Percentiles rank a stretch among this genome's conserved stretches.
Conservation (phyloP, 2,329 filamentous ascomycete species). For the Aspergillus calidoustus region DNA sequence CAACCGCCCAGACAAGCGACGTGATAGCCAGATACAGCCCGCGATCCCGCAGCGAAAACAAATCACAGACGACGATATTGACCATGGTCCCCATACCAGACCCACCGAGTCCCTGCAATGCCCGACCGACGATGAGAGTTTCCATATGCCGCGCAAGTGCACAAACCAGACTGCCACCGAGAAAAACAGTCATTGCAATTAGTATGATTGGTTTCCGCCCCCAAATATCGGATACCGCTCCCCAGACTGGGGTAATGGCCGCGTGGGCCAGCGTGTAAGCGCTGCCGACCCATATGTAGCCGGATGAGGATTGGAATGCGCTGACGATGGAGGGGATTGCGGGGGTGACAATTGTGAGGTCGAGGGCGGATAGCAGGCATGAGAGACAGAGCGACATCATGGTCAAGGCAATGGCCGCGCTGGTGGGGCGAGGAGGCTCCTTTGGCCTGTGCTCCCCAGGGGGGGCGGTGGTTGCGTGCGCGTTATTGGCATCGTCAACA, state of each 20-base stretch:
- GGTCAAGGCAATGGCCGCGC: background rate
- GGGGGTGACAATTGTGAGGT: background rate
- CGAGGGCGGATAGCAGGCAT: background rate
- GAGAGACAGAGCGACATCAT: background rate
- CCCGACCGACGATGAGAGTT: conserved; percentile 55
- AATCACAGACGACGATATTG: conserved; percentile 55
- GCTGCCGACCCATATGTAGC: background rate
- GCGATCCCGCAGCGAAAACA: conserved; percentile 47
- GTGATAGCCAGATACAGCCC: conserved; percentile 7
- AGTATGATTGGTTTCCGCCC: background rate
- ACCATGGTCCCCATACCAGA: conserved; percentile 55
- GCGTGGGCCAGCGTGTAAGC: background rate
- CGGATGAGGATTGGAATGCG: background rate
- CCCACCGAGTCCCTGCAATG: conserved; percentile 55
- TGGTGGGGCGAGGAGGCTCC: too few species aligned
- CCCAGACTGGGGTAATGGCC: background rate
- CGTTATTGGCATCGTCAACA: too few species aligned
- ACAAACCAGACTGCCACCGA: conserved; percentile 51
- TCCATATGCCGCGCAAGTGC: conserved; percentile 47
- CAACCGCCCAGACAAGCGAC: conserved; percentile 55
- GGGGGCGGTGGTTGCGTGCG: too few species aligned
- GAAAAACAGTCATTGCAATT: conserved; percentile 43
- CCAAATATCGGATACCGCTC: background rate
- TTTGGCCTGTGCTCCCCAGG: too few species aligned
- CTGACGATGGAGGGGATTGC: background rate